Conservation (phyloP, 371 early-diverging fungal genomes). For the Haplosporangium sp. region DNA sequence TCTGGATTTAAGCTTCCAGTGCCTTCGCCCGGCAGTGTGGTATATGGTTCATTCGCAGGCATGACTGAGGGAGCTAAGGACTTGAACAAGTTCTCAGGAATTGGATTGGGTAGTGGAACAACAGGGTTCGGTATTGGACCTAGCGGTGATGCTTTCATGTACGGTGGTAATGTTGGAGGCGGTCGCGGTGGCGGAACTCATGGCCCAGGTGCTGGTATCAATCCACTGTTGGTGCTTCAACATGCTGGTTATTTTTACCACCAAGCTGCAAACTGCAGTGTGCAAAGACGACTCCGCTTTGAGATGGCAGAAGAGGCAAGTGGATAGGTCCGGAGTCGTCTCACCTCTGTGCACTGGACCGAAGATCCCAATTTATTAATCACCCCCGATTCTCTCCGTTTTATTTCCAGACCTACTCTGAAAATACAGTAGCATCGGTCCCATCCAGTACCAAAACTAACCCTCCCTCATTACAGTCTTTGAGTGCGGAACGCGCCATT, state of each 20-base stretch:
- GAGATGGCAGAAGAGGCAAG: constrained; percentile 58
- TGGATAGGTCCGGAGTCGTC: neutral
- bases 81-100: constrained; percentile 47
- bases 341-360: neutral
- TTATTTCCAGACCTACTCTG: constrained; percentile 24
- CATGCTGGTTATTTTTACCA: constrained; percentile 90
- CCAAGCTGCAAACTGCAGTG: constrained; percentile 80
- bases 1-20: constrained; percentile 75
- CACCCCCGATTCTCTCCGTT: neutral
- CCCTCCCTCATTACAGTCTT: constrained; percentile 46
- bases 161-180: constrained; percentile 45
- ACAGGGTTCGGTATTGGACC: constrained; percentile 47
- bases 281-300: constrained; percentile 74
- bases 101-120: constrained; percentile 25
- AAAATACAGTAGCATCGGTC: constrained; percentile 26
- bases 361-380: too few species aligned
- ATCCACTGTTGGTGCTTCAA: constrained; percentile 78
- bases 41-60: constrained; percentile 43
- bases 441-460: constrained; percentile 13
- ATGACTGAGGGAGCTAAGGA: constrained; percentile 51
- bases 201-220: constrained; percentile 53
- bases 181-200: constrained; percentile 54
- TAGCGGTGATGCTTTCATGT: constrained; percentile 33
- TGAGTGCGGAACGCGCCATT: constrained; percentile 63
- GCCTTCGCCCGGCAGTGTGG: constrained; percentile 59